Evolutionary conservation across 2,329 filamentous ascomycete species (phyloP).

Genomic region (Pestalotiopsis sp.): DNA sequence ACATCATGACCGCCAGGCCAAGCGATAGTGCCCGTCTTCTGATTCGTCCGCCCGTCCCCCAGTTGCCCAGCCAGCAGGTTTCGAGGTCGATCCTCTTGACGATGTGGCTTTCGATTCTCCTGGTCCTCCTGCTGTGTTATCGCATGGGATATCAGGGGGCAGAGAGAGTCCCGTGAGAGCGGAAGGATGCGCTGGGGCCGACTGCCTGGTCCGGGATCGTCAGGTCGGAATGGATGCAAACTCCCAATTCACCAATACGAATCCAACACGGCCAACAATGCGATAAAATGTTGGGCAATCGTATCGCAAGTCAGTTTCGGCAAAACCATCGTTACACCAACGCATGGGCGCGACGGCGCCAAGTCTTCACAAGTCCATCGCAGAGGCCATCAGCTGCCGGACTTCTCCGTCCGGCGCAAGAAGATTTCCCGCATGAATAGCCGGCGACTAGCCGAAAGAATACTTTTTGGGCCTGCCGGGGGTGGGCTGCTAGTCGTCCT

Average conservation of each 20-base stretch:
- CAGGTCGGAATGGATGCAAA: not conserved
- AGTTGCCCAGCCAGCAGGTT: not conserved
- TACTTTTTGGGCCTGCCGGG: not conserved
- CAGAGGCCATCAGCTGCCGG: not conserved
- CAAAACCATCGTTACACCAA: not conserved
- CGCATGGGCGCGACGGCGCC: not conserved
- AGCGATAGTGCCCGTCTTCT: not conserved
- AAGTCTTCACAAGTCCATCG: not conserved
- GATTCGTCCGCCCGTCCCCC: not conserved
- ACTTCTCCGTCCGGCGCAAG: constrained; percentile 4
- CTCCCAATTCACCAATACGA: not conserved
- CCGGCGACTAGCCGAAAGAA: not conserved
- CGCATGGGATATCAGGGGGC: not conserved
- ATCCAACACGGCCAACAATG: not conserved
- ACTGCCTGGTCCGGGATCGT: not conserved
- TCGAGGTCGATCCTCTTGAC: not conserved
- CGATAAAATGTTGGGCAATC: not conserved
- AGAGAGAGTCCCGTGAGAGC: not conserved
- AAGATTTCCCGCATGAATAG: constrained; percentile 5
- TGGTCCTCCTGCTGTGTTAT: not conserved
- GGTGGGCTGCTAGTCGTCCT: not conserved
- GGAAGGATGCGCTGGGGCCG: not conserved
- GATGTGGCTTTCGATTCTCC: not conserved
- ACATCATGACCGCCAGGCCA: not conserved
- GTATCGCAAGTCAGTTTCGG: not conserved